phyloP scores from a whole-genome alignment of 2,329 filamentous ascomycete species.

The Botrytis cinerea region DNA sequence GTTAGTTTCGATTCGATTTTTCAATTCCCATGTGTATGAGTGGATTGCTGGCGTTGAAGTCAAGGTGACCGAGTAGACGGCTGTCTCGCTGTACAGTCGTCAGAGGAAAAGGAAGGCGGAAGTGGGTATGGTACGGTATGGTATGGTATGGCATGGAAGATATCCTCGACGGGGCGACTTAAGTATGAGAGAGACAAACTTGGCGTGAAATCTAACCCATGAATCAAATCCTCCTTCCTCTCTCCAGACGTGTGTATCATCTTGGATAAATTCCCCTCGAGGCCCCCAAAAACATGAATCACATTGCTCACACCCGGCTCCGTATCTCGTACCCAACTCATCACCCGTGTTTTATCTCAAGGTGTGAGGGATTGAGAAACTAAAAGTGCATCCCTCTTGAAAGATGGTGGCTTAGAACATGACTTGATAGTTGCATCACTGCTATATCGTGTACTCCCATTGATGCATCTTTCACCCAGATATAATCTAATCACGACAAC shows the following conservation, averaged over 20 bases:
- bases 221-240: not conserved
- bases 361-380: not conserved
- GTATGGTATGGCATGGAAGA: not conserved
- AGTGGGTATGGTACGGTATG: no score
- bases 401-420: not conserved
- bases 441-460: not conserved
- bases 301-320: not conserved
- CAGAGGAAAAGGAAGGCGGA: not conserved
- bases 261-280: not conserved
- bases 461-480: not conserved
- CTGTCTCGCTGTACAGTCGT: not conserved
- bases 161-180: not conserved
- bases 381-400: not conserved
- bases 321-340: not conserved
- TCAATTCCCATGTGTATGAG: not conserved
- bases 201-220: not conserved
- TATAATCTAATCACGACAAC: not conserved
- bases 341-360: not conserved
- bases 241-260: constrained; percentile 3
- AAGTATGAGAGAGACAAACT: not conserved
- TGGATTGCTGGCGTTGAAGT: not conserved
- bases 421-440: not conserved
- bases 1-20: not conserved
- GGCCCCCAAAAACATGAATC: not conserved
- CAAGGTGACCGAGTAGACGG: not conserved